Percentiles rank a stretch among this genome's conserved stretches.
Conservation (phyloP, 176 grass and related monocot genomes). For the Raddia distichophylla region DNA sequence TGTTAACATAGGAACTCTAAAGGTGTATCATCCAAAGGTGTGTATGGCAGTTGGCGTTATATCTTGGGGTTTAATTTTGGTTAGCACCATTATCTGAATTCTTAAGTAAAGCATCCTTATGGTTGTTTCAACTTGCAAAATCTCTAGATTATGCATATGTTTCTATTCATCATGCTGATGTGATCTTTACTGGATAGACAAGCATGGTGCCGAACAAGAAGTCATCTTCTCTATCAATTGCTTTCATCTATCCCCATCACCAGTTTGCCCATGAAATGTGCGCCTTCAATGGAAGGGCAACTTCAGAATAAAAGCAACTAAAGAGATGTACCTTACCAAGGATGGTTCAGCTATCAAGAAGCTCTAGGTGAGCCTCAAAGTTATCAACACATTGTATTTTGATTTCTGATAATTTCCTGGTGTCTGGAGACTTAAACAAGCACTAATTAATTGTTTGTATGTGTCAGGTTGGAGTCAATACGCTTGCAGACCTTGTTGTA, state of each 20-base stretch:
- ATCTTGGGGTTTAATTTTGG: too few species aligned
- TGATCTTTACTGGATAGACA: background rate
- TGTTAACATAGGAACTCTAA: background rate
- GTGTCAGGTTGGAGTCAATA: conserved; percentile 79
- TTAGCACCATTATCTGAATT: background rate
- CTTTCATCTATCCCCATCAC: conserved; percentile 48
- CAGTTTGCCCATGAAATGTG: background rate
- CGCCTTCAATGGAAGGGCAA: too few species aligned
- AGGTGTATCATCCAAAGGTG: too few species aligned
- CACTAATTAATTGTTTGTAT: background rate
- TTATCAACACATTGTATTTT: background rate
- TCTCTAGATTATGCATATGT: background rate
- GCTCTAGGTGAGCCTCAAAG: conserved; percentile 57
- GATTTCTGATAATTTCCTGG: background rate
- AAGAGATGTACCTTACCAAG: conserved; percentile 97
- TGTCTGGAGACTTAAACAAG: background rate
- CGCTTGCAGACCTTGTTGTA: conserved; percentile 79
- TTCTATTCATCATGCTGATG: conserved; percentile 23
- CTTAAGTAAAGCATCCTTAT: background rate
- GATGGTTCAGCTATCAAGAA: conserved; percentile 93
- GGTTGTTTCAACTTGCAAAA: background rate
- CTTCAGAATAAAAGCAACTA: conserved; percentile 41
- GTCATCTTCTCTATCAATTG: conserved; percentile 44
- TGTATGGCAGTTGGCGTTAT: too few species aligned
- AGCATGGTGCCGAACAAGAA: conserved; percentile 64